phyloP scores from a whole-genome alignment of 768 basidiomycete genomes.

The Suillus sp. region DNA sequence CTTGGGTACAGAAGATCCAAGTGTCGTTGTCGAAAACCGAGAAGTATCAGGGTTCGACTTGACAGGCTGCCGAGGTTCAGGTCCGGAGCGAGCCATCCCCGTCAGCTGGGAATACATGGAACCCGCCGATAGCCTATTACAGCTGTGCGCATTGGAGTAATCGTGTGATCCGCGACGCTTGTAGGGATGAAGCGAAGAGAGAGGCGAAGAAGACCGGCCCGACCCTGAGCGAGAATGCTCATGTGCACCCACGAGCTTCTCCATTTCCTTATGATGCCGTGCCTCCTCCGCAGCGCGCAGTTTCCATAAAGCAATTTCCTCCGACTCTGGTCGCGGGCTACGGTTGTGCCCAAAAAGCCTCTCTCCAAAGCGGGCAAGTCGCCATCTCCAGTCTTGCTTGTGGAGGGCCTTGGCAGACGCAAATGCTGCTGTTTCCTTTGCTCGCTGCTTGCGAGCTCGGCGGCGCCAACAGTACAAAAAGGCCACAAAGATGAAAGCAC shows the following conservation, averaged over 20 bases:
- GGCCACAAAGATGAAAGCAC: conserved; percentile 73
- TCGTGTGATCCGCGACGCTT: conserved; percentile 27
- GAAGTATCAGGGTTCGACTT: conserved; percentile 47
- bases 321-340: conserved; percentile 34
- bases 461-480: conserved; percentile 72
- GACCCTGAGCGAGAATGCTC: conserved; percentile 47
- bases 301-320: conserved; percentile 54
- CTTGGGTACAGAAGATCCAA: conserved; percentile 39
- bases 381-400: conserved; percentile 54
- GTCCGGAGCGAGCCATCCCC: conserved; percentile 57
- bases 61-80: conserved; percentile 77
- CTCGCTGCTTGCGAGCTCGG: conserved; percentile 66
- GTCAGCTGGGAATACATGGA: conserved; percentile 74
- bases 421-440: conserved; percentile 65
- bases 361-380: conserved; percentile 58
- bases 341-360: conserved; percentile 54
- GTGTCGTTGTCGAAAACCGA: conserved; percentile 51
- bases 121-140: conserved; percentile 43
- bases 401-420: conserved; percentile 58
- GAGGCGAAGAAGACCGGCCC: conserved; percentile 42
- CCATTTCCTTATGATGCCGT: conserved; percentile 48
- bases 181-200: conserved; percentile 40
- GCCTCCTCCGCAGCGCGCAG: conserved; percentile 53
- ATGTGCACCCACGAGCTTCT: conserved; percentile 52
- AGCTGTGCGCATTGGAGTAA: conserved; percentile 23